Conservation (phyloP, 441 rosid species). For the Macaranga tanarius region DNA sequence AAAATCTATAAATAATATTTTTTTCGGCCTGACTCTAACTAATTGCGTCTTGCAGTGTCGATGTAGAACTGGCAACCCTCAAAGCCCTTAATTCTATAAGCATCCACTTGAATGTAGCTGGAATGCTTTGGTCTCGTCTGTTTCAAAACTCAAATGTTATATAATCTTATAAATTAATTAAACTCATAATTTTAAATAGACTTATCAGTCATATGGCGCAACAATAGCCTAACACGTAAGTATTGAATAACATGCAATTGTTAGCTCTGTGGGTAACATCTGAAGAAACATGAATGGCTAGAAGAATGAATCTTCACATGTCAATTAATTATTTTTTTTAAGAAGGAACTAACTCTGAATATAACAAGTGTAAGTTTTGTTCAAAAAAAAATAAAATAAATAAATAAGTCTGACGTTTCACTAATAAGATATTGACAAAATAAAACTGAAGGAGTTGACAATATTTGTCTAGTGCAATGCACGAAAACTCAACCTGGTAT, state of each 20-base stretch:
- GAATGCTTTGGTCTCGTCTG: no score
- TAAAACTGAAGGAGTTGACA: neutral
- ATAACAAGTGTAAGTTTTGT: constrained; percentile 5
- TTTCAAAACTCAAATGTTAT: no score
- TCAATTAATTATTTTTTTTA: neutral
- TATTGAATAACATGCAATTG: neutral
- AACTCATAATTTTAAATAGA: no score
- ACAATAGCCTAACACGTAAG: neutral
- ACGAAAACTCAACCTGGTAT: neutral
- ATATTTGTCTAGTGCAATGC: constrained; percentile 8
- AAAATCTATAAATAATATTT: no score
- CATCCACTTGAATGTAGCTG: no score
- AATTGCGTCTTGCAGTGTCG: no score
- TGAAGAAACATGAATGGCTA: neutral
- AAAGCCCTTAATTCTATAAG: no score
- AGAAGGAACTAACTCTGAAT: neutral
- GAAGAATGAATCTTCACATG: neutral
- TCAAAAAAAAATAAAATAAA: no score
- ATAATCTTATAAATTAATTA: no score
- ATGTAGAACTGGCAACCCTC: no score
- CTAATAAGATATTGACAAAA: neutral
- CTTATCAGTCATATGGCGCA: neutral
- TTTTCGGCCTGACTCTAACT: no score
- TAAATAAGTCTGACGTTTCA: no score
- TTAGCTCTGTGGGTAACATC: neutral